Percentiles rank a stretch among this genome's conserved stretches.
Conservation (phyloP, 352 stramenopile species). For the Elongisporangium anandrum region DNA sequence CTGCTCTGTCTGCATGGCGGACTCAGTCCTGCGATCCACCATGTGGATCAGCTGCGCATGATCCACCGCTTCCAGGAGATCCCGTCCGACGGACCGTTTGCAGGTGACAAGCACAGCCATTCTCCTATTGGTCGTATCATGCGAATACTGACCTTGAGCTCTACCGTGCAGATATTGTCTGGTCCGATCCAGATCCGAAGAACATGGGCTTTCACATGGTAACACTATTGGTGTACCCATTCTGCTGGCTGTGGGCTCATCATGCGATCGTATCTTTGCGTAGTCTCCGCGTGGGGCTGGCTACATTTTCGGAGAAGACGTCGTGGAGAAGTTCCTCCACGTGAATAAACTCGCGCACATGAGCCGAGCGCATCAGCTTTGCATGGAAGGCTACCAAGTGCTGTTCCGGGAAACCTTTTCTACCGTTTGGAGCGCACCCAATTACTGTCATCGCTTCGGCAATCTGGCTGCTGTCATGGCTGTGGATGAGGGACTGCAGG, state of each 20-base stretch:
- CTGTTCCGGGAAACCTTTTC: constrained; percentile 74
- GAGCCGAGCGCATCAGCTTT: constrained; percentile 78
- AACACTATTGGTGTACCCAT: constrained; percentile 1
- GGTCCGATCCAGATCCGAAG: constrained; percentile 80
- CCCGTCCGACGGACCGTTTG: constrained; percentile 68
- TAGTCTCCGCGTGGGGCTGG: constrained; percentile 73
- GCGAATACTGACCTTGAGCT: neutral
- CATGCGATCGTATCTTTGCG: constrained; percentile 49
- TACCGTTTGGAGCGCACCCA: constrained; percentile 83
- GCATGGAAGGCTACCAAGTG: constrained; percentile 82
- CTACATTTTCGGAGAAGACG: constrained; percentile 86
- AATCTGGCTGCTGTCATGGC: constrained; percentile 72
- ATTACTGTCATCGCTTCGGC: constrained; percentile 87
- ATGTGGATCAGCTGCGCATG: constrained; percentile 92
- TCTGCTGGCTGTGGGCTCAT: neutral
- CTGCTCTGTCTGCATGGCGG: constrained; percentile 68
- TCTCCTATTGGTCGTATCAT: neutral
- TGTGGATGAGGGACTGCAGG: constrained; percentile 55
- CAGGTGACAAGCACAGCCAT: constrained; percentile 6
- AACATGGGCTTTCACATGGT: constrained; percentile 84
- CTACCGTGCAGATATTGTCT: constrained; percentile 55
- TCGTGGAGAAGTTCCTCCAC: constrained; percentile 81
- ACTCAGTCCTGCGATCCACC: constrained; percentile 61
- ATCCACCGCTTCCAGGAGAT: constrained; percentile 83
- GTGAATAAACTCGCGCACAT: constrained; percentile 80